Evolutionary conservation across 192 early-diverging fungal species (phyloP).

Genomic region (Coemansia biformis): DNA sequence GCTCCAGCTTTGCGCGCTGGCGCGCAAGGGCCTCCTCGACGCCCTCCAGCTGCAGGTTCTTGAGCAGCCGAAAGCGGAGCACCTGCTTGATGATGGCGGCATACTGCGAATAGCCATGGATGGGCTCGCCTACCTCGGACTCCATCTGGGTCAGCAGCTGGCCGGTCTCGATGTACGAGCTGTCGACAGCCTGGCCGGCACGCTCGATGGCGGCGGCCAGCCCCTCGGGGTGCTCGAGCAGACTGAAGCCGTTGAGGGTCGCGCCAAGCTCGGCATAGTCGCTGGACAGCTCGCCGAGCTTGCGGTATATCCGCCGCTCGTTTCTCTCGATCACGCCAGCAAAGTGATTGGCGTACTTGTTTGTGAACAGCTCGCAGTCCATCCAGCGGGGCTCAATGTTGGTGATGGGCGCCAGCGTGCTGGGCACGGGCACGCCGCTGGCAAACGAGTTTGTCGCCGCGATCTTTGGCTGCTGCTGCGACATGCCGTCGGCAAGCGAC

Average conservation of each 20-base stretch:
- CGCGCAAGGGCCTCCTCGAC: slow-evolving; percentile 66
- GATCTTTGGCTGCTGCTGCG: slow-evolving; percentile 42
- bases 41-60: slow-evolving; percentile 79
- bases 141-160: slow-evolving; percentile 70
- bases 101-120: slow-evolving; percentile 88
- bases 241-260: slow-evolving; percentile 90
- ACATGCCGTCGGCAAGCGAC: slow-evolving; percentile 36
- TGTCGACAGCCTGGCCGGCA: slow-evolving; percentile 89
- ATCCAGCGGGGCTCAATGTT: slow-evolving; percentile 80
- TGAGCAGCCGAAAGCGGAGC: slow-evolving; percentile 75
- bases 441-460: slow-evolving; percentile 38
- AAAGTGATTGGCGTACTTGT: slow-evolving; percentile 78
- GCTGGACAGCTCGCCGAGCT: slow-evolving; percentile 66
- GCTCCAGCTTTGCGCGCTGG: slow-evolving; percentile 62
- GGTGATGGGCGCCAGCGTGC: slow-evolving; percentile 54
- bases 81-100: slow-evolving; percentile 81
- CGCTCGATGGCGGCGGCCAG: slow-evolving; percentile 85
- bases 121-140: slow-evolving; percentile 70
- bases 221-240: slow-evolving; percentile 63
- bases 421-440: slow-evolving; percentile 51
- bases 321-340: slow-evolving; percentile 64
- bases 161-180: slow-evolving; percentile 68
- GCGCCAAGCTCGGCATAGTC: slow-evolving; percentile 88
- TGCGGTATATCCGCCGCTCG: slow-evolving; percentile 68
- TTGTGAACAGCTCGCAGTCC: slow-evolving; percentile 88